Evolutionary conservation across 345 rosid species (phyloP).

Genomic region (Mercurialis annua): DNA sequence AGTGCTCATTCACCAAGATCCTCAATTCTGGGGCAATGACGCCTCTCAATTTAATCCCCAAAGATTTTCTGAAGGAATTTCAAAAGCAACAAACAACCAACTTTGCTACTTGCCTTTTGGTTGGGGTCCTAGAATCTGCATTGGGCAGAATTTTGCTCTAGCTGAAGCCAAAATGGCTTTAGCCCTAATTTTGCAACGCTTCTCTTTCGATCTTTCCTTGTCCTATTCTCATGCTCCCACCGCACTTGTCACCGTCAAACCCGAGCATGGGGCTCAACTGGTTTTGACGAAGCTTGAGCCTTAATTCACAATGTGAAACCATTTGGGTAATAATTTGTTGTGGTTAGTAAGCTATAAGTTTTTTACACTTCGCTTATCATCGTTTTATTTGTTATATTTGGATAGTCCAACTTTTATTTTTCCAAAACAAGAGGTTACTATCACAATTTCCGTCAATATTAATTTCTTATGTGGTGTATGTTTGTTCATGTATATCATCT

Average conservation of each 20-base stretch:
- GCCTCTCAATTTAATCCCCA: constrained; percentile 35
- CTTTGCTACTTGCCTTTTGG: constrained; percentile 29
- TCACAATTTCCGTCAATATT: no score
- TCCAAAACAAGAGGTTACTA: no score
- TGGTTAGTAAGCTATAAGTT: no score
- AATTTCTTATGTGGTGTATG: no score
- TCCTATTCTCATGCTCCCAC: constrained; percentile 52
- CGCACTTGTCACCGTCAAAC: constrained; percentile 43
- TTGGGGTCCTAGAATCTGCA: constrained; percentile 44
- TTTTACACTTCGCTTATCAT: no score
- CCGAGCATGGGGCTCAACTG: constrained; percentile 45
- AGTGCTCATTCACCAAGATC: constrained; percentile 15
- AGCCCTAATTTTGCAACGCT: constrained; percentile 44
- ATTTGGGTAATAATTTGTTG: no score
- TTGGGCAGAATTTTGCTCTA: constrained; percentile 44
- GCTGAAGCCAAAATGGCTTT: constrained; percentile 55
- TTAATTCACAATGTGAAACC: no score
- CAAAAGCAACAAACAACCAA: constrained; percentile 36
- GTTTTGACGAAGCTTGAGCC: not conserved
- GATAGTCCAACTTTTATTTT: no score
- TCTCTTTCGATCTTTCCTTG: constrained; percentile 42
- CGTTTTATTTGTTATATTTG: no score
- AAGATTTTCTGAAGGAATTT: constrained; percentile 41
- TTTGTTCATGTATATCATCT: no score
- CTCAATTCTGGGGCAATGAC: constrained; percentile 17